These are phyloP conservation scores for Sporothrix brasiliensis DNA, from an alignment of 2,329 filamentous ascomycete genomes.

Conservation along the genomic window DNA sequence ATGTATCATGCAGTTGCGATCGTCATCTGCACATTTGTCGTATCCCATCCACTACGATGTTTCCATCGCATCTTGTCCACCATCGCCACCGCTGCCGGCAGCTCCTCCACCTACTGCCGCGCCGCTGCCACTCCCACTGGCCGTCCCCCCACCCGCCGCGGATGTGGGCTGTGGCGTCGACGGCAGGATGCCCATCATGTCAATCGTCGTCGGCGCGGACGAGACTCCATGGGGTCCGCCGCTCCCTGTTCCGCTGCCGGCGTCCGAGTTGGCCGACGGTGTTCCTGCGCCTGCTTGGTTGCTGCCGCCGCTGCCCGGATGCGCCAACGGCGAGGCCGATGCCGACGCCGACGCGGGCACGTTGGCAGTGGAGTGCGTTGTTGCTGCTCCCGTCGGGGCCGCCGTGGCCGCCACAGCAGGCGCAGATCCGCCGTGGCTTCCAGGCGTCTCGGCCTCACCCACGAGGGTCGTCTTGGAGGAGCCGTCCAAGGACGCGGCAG, in stretches of 20 bases:
- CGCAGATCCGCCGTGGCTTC: not conserved
- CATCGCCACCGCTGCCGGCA: not conserved
- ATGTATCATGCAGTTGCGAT: not conserved
- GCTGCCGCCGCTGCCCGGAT: not conserved
- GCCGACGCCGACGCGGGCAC: not conserved
- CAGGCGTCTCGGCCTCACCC: not conserved
- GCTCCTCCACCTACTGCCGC: not conserved
- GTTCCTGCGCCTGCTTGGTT: constrained; percentile 8
- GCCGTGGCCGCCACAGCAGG: not conserved
- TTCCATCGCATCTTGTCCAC: constrained; percentile 30
- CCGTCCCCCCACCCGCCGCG: not conserved
- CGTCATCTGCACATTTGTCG: not conserved
- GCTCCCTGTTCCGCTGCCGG: constrained; percentile 7
- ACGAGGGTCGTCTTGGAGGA: not conserved
- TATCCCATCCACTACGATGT: not conserved
- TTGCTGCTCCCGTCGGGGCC: too few relatives aligned
- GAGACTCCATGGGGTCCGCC: constrained; percentile 12
- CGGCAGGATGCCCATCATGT: constrained; percentile 36
- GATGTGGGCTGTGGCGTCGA: constrained; percentile 31
- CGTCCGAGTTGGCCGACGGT: constrained; percentile 20
- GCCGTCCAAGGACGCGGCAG: not conserved
- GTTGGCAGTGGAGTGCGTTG: too few relatives aligned
- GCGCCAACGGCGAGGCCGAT: constrained; percentile 26
- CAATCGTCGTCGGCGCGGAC: constrained; percentile 21
- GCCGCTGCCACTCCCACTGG: not conserved